Evolutionary conservation across 208 protist genomes (phyloP).

Genomic region (Vickermania ingenoplastis): DNA sequence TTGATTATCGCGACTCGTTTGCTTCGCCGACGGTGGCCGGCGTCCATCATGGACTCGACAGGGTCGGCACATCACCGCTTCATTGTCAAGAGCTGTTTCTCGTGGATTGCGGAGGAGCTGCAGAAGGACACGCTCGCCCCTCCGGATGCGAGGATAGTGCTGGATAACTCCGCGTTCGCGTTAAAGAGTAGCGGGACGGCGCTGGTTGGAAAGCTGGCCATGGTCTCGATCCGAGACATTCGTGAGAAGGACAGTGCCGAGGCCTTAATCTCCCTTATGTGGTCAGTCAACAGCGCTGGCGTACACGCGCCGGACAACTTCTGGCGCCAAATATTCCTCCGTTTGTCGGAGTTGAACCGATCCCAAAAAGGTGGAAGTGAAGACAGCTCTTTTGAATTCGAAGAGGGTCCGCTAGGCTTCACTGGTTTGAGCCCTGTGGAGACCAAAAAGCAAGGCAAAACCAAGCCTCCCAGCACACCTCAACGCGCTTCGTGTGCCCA

Average conservation of each 20-base stretch:
- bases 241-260: slow-evolving; percentile 20
- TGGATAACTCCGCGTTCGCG: slow-evolving; percentile 22
- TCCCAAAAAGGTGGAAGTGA: slow-evolving; percentile 15
- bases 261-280: slow-evolving; percentile 53
- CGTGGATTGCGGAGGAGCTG: slow-evolving; percentile 38
- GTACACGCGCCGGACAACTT: slow-evolving; percentile 46
- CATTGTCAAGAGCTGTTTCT: slow-evolving; percentile 16
- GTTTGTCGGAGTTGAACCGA: slow-evolving; percentile 37
- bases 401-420: not conserved
- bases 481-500: slow-evolving; percentile 17
- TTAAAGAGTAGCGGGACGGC: slow-evolving; percentile 5
- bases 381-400: not conserved
- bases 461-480: not conserved
- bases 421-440: not conserved
- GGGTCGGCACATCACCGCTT: slow-evolving; percentile 23
- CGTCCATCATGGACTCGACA: slow-evolving; percentile 11
- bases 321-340: slow-evolving; percentile 36
- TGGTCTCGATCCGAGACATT: slow-evolving; percentile 25
- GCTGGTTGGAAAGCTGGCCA: slow-evolving; percentile 39
- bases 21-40: slow-evolving; percentile 36
- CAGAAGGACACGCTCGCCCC: slow-evolving; percentile 11
- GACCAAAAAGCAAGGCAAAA: not conserved
- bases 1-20: slow-evolving; percentile 39
- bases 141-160: slow-evolving; percentile 27
- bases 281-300: slow-evolving; percentile 31